These are phyloP conservation scores for Plantago ovata DNA, from an alignment of 257 asterid species.

Conservation along the genomic window DNA sequence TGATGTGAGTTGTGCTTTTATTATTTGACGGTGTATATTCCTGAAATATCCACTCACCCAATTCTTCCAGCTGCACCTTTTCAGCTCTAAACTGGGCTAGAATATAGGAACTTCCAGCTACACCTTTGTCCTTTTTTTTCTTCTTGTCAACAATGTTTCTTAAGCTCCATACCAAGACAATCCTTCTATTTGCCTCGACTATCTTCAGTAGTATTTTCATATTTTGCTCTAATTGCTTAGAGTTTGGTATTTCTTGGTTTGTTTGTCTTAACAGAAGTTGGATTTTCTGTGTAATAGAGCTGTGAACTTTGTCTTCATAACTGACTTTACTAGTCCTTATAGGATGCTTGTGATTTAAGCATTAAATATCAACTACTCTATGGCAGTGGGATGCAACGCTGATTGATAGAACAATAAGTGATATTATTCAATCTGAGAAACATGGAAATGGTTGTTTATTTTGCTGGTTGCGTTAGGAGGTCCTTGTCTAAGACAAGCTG, in stretches of 20 bases:
- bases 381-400: conserved; percentile 78
- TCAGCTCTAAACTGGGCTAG: background rate
- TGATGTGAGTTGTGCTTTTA: conserved; percentile 47
- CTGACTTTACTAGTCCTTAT: conserved; percentile 40
- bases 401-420: conserved; percentile 72
- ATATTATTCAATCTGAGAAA: no score
- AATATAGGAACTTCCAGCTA: background rate
- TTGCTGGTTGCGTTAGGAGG: no score
- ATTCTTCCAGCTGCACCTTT: conserved; percentile 6
- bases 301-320: conserved; percentile 45
- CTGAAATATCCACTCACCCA: conserved; percentile 2
- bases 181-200: conserved; percentile 1
- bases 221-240: conserved; percentile 12
- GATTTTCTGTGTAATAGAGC: conserved; percentile 49
- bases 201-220: conserved; percentile 10
- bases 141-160: background rate
- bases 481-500: no score
- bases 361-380: conserved; percentile 58
- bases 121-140: background rate
- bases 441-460: no score
- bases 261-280: conserved; percentile 61
- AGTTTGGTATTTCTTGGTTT: conserved; percentile 18
- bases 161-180: conserved; percentile 8
- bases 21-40: conserved; percentile 9
- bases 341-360: conserved; percentile 40